phyloP scores from a whole-genome alignment of 768 basidiomycete species.

The Collybia mongolica region DNA sequence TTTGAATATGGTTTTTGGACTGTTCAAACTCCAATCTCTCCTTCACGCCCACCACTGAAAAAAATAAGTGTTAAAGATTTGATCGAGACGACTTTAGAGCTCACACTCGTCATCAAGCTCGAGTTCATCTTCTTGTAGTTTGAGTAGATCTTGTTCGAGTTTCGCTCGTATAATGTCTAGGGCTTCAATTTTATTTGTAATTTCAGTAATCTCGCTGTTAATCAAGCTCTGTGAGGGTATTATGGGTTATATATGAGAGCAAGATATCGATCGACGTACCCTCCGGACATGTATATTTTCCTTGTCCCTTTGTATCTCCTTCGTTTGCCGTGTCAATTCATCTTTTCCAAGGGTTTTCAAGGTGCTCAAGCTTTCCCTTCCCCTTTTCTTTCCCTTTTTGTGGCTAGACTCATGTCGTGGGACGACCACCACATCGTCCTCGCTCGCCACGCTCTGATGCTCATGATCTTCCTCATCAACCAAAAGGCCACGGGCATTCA shows the following conservation, averaged over 20 bases:
- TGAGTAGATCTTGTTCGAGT: constrained; percentile 80
- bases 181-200: constrained; percentile 85
- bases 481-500: constrained; percentile 75
- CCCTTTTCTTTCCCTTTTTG: constrained; percentile 47
- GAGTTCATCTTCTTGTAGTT: constrained; percentile 90
- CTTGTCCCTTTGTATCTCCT: constrained; percentile 89
- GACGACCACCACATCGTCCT: constrained; percentile 74
- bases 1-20: constrained; percentile 28
- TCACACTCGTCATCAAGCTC: constrained; percentile 95
- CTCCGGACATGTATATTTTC: constrained; percentile 88
- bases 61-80: constrained; percentile 4
- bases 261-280: constrained; percentile 43
- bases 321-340: constrained; percentile 79
- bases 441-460: constrained; percentile 63
- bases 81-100: constrained; percentile 24
- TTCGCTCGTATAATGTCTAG: constrained; percentile 78
- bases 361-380: constrained; percentile 66
- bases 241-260: background rate
- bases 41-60: constrained; percentile 82
- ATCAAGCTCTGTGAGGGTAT: constrained; percentile 64
- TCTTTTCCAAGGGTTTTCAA: constrained; percentile 76
- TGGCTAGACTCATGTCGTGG: constrained; percentile 35
- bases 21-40: constrained; percentile 80
- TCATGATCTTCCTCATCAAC: constrained; percentile 56
- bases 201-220: constrained; percentile 83